Evolutionary conservation across 2,329 filamentous ascomycete genomes (phyloP), one percentile per base, ranked within the genome.

Genomic region (Beauveria pseudobassiana): DNA sequence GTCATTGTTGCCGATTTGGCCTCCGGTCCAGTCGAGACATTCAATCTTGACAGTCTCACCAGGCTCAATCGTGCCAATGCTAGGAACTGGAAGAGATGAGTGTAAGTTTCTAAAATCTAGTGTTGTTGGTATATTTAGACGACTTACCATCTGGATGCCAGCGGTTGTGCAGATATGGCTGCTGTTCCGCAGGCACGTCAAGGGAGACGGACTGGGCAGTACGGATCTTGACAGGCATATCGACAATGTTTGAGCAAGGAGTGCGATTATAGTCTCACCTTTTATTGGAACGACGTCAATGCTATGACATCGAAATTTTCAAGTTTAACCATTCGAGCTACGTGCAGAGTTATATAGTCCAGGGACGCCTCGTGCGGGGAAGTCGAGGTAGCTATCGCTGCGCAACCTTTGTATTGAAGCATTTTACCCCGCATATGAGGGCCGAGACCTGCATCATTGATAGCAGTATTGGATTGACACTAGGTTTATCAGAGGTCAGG

Each of bases 1-100:
- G 73, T 97, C 92, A 66, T 93, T 88, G 75, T 97, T 96, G 61
- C 84, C 82, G 69, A 96, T 96, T 69, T 96, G 92, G 2, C 92
- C 92, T 24, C 86, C 85, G 5, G 85, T 87, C 86, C 91, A 96
- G 76, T 96, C 91, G 8, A 95, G 79, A 69, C 93, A 96, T 79
- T 96, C 91, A 66, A 96, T 96, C 75, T 96, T 96, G 66, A 96
- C 92, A 0, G 90, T 90, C 76, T 96, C 93, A 34, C 87, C 88
- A 69, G 93, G 87, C 68, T 89, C 87, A 69, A 97, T 91, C 1
- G 82, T 85, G 38, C 81, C 89, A 56, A 81, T 82, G 61, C 82
- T 85, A 0, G 93, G 93, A 57, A 96, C 90, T 95, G 64, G 3
- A 43, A 30, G 28, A 46, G 61, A 3, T 8, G 12, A 2, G n/a